Evolutionary conservation across 768 basidiomycete species (phyloP).

Genomic region (Russula earlei): DNA sequence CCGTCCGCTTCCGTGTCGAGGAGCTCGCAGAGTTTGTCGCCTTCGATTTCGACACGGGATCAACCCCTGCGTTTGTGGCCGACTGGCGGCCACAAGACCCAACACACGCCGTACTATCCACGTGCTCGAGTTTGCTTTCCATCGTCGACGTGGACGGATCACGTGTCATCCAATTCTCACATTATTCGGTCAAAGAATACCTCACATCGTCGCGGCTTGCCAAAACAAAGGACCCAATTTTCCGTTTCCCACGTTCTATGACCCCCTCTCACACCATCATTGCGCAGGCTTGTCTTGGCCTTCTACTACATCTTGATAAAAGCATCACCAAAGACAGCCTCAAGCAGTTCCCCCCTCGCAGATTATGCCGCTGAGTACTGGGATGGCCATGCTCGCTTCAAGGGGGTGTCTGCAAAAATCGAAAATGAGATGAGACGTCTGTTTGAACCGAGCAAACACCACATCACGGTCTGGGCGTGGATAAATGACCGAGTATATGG

Average conservation of each 20-base stretch:
- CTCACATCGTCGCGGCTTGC: neutral
- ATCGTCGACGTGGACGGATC: neutral
- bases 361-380: no score
- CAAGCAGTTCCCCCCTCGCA: no score
- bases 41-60: neutral
- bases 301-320: neutral
- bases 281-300: neutral
- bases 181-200: neutral
- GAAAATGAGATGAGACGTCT: no score
- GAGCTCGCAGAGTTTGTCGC: neutral
- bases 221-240: neutral
- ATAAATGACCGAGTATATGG: no score
- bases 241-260: neutral
- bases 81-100: neutral
- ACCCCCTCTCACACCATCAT: neutral
- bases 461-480: no score
- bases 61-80: neutral
- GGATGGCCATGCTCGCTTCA: no score
- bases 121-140: neutral
- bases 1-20: neutral
- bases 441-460: no score
- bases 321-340: no score
- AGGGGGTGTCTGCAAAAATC: no score
- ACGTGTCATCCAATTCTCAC: neutral
- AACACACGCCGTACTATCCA: neutral